These are phyloP conservation scores for Apiospora arundinis DNA, from an alignment of 2,329 filamentous ascomycete species.

Conservation along the genomic window DNA sequence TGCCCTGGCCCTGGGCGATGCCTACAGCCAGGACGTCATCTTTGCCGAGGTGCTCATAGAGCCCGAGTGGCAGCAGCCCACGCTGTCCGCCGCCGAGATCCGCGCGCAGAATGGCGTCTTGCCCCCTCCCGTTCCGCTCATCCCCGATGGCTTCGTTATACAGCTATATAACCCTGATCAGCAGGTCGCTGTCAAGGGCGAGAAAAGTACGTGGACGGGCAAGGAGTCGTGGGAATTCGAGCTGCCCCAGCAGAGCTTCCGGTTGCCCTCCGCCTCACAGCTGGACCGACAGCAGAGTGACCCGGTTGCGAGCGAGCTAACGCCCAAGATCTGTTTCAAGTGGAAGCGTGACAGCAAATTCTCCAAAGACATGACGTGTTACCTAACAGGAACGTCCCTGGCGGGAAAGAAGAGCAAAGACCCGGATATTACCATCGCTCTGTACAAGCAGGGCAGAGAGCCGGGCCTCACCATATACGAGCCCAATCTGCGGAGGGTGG, in stretches of 20 bases:
- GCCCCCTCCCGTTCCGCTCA: slow-evolving; percentile 71
- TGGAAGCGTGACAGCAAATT: slow-evolving; percentile 91
- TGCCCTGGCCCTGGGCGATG: slow-evolving; percentile 83
- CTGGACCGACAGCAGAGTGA: slow-evolving; percentile 77
- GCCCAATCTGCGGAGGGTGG: slow-evolving; percentile 86
- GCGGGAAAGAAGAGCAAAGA: slow-evolving; percentile 82
- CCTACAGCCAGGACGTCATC: slow-evolving; percentile 78
- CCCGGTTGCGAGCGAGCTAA: slow-evolving; percentile 57
- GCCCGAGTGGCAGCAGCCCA: slow-evolving; percentile 86
- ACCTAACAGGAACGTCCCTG: slow-evolving; percentile 79
- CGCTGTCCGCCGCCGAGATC: slow-evolving; percentile 80
- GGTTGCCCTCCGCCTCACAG: slow-evolving; percentile 76
- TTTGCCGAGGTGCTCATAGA: slow-evolving; percentile 86
- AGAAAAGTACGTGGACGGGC: slow-evolving; percentile 79
- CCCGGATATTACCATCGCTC: slow-evolving; percentile 92
- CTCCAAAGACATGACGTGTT: slow-evolving; percentile 87
- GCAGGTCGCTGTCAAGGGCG: slow-evolving; percentile 72
- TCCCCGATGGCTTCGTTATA: slow-evolving; percentile 81
- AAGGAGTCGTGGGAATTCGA: slow-evolving; percentile 90
- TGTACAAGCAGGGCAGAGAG: slow-evolving; percentile 67
- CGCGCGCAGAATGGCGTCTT: slow-evolving; percentile 71
- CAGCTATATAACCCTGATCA: slow-evolving; percentile 96
- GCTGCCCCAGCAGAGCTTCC: slow-evolving; percentile 85
- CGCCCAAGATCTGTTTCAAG: slow-evolving; percentile 80
- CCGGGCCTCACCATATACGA: slow-evolving; percentile 82